Evolutionary conservation across 345 rosid genomes (phyloP).

Genomic region (Balakata baccata): DNA sequence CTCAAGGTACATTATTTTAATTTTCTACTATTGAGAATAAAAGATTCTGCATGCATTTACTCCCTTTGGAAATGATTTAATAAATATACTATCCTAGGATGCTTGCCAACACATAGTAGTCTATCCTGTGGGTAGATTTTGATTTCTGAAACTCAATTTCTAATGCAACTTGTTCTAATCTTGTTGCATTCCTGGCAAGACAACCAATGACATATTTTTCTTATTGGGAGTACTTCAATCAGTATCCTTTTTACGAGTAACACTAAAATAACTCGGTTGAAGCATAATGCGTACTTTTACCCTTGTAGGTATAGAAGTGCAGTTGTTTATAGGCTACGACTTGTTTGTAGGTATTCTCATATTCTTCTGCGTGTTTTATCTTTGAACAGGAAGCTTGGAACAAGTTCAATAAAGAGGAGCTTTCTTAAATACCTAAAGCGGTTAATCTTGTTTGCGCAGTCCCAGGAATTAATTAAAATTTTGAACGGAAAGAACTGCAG

Average conservation of each 20-base stretch:
- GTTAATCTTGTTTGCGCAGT: not conserved
- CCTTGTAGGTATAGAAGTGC: no score
- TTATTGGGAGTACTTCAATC: not conserved
- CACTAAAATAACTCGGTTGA: not conserved
- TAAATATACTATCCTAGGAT: not conserved
- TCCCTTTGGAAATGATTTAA: not conserved
- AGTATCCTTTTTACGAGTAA: not conserved
- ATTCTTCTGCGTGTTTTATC: slow-evolving; percentile 6
- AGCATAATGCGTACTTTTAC: not conserved
- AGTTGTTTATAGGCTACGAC: no score
- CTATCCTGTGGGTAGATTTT: not conserved
- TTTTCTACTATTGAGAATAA: not conserved
- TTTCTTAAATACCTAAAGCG: slow-evolving; percentile 24
- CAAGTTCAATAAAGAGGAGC: slow-evolving; percentile 59
- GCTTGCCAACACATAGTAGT: not conserved
- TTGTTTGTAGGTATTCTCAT: not conserved
- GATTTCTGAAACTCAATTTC: not conserved
- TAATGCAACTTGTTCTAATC: not conserved
- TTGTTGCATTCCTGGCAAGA: not conserved
- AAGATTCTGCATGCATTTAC: not conserved
- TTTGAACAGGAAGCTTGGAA: slow-evolving; percentile 57
- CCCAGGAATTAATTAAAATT: no score
- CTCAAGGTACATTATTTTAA: slow-evolving; percentile 58
- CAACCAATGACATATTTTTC: not conserved
- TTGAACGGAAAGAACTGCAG: no score